Conservation (phyloP, 116 monocot species). For the Trichopus zeylanicus region DNA sequence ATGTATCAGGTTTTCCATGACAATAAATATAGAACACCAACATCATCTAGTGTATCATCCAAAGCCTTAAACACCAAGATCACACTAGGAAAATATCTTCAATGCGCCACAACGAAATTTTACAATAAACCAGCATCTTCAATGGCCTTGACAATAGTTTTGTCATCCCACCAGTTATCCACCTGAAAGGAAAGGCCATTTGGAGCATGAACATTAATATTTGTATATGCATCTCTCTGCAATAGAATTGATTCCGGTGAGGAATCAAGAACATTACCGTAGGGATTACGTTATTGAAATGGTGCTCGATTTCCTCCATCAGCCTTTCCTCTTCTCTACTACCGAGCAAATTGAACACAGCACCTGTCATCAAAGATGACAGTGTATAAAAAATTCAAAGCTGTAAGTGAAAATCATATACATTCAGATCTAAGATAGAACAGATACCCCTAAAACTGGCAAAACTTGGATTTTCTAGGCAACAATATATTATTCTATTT, state of each 20-base stretch:
- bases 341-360: conserved; percentile 71
- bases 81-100: no score
- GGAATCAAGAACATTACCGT: conserved; percentile 34
- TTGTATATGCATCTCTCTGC: neutral
- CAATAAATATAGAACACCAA: no score
- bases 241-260: no score
- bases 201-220: neutral
- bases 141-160: conserved; percentile 61
- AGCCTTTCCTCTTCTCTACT: conserved; percentile 34
- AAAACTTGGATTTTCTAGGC: no score
- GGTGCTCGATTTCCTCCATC: conserved; percentile 78
- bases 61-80: no score
- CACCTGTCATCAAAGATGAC: conserved; percentile 40
- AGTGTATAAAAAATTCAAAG: neutral
- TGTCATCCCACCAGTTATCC: conserved; percentile 45
- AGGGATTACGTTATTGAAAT: conserved; percentile 51
- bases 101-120: neutral
- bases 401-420: neutral
- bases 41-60: no score
- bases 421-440: neutral
- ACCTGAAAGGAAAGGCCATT: conserved; percentile 28
- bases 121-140: conserved; percentile 63
- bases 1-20: no score
- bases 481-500: no score
- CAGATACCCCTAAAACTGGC: no score